These are phyloP conservation scores for Sugiyamaella pinicola DNA, from an alignment of 1,139 yeast genomes.

Conservation along the genomic window DNA sequence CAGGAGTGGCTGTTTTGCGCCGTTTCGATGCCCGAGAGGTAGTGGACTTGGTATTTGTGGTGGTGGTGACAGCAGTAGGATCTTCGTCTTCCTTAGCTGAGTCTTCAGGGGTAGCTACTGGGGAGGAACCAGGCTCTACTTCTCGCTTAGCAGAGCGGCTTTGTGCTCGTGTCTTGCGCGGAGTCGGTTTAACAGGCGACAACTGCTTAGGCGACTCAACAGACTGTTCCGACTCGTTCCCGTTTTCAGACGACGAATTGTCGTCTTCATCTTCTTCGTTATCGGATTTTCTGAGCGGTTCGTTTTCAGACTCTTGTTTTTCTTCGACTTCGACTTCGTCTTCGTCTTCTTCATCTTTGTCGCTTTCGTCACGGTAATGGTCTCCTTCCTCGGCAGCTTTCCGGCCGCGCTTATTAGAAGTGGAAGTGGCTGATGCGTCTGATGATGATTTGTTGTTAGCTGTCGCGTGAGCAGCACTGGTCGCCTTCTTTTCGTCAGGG, in stretches of 20 bases:
- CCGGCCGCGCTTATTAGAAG: slow-evolving; percentile 1
- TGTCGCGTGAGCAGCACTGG: slow-evolving; percentile 15
- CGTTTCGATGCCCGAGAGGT: slow-evolving; percentile 7
- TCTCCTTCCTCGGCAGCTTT: slow-evolving; percentile 8
- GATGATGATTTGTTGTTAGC: not conserved
- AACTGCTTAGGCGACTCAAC: slow-evolving; percentile 9
- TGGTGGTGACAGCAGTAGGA: not conserved
- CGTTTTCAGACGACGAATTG: slow-evolving; percentile 18
- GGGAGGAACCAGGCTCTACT: slow-evolving; percentile 10
- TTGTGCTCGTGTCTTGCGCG: slow-evolving; percentile 18
- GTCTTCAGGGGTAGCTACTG: slow-evolving; percentile 8
- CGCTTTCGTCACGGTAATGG: too few relatives aligned
- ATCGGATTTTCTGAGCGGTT: slow-evolving; percentile 11
- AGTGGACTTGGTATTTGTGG: not conserved
- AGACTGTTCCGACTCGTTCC: slow-evolving; percentile 11
- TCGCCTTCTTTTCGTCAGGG: slow-evolving; percentile 6
- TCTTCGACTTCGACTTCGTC: slow-evolving; percentile 2
- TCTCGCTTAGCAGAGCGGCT: slow-evolving; percentile 22
- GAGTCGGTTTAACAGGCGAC: slow-evolving; percentile 12
- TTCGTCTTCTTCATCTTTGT: too few relatives aligned
- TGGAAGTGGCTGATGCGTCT: not conserved
- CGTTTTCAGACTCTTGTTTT: slow-evolving; percentile 1
- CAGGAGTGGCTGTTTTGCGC: slow-evolving; percentile 14
- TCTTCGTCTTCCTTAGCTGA: slow-evolving; percentile 16
- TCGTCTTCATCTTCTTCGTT: slow-evolving; percentile 17